Conservation (phyloP, 345 rosid species). For the Euphorbia pulcherrima region DNA sequence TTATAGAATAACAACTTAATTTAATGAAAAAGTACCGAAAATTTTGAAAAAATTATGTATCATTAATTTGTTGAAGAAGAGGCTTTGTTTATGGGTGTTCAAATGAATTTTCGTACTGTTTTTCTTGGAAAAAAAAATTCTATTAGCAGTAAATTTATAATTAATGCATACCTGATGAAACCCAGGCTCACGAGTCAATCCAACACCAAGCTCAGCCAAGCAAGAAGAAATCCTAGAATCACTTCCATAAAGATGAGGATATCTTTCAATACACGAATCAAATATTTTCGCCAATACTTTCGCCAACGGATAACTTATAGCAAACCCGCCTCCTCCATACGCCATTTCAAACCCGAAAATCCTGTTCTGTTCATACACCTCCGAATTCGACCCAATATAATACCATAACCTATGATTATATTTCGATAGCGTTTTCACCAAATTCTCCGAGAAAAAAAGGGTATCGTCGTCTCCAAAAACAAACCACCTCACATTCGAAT, state of each 20-base stretch:
- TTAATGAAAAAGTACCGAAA: too few species aligned
- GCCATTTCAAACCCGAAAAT: slow-evolving; percentile 62
- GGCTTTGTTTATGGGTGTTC: too few species aligned
- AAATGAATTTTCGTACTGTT: too few species aligned
- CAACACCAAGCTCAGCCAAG: slow-evolving; percentile 77
- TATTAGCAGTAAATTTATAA: too few species aligned
- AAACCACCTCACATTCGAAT: slow-evolving; percentile 63
- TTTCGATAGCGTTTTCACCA: slow-evolving; percentile 68
- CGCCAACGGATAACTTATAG: slow-evolving; percentile 72
- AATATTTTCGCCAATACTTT: slow-evolving; percentile 55
- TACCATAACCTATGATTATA: slow-evolving; percentile 73
- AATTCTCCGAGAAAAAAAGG: slow-evolving; percentile 56
- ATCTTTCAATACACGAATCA: slow-evolving; percentile 76
- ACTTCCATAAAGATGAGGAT: slow-evolving; percentile 80
- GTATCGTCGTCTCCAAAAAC: slow-evolving; percentile 90
- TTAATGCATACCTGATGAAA: slow-evolving; percentile 78
- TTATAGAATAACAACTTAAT: too few species aligned
- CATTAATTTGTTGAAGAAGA: too few species aligned
- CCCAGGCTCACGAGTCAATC: slow-evolving; percentile 69
- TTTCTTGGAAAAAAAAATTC: too few species aligned
- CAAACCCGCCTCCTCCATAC: slow-evolving; percentile 78
- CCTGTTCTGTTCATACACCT: slow-evolving; percentile 54
- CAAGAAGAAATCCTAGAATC: slow-evolving; percentile 69
- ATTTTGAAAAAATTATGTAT: too few species aligned
- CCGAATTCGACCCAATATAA: slow-evolving; percentile 74